Evolutionary conservation across 768 basidiomycete species (phyloP), one percentile per base, ranked within the genome.

Genomic region (Hericium rajendrae): DNA sequence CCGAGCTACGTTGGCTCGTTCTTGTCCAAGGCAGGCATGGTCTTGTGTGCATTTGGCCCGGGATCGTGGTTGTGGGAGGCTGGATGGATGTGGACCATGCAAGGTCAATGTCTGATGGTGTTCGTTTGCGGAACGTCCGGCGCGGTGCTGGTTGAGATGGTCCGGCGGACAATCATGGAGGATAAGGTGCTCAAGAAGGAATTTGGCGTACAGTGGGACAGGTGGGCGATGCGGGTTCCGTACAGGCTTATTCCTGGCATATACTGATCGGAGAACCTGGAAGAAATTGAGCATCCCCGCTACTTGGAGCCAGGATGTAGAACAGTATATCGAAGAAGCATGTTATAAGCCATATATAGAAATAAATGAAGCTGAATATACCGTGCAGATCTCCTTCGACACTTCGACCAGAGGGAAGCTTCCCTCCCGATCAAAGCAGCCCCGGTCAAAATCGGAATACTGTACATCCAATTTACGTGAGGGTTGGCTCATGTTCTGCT

Each of bases 1-100:
- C 65, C 65, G 22, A 58, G 58, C 48, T 66, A 66, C 57, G 57
- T 55, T 50, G 62, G 62, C 5, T 39, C 56, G 6, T 51, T 64
- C 37, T 62, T 63, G 20, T 59, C 53, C 38, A 43, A 64, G 16
- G 16, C 51, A 13, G 63, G 63, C 46, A 60, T 54, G 24, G 22
- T 58, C 6, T 51, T 62, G 38, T 53, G 61, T 15, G 48, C 58
- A 16, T 61, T 58, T 38, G 62, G 62, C 3, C 62, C 62, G 6
- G 62, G 60, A 40, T 58, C 60, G 46, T 63, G 62, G 62, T 54
- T 53, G 53, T 48, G 22, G 10, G 55, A 53, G 20, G 53, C 43
- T 28, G 62, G 62, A 5, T 59, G 54, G 55, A 10, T 55, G n/a
- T 16, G 39, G 20, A 32, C 55, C 37, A 4, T 10, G 2, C 40